phyloP scores from a whole-genome alignment of 2,329 filamentous ascomycete genomes.

The Microdochium paspali region DNA sequence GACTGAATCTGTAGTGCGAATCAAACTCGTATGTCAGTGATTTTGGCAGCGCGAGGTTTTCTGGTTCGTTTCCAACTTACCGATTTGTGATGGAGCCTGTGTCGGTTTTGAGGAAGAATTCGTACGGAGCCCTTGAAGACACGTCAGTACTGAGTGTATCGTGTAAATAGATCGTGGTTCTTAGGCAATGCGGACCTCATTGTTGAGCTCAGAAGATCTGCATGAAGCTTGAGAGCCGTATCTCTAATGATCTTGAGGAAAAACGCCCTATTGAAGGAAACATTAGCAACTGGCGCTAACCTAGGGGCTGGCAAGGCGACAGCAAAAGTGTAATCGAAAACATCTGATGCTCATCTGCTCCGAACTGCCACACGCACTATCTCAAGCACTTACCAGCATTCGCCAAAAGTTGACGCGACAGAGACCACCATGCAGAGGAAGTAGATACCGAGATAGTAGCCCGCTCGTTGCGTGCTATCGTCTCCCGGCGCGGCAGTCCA shows the following conservation, averaged over 20 bases:
- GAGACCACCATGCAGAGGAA: conserved; percentile 2
- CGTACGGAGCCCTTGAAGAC: neutral
- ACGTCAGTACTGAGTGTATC: neutral
- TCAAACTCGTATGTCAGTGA: neutral
- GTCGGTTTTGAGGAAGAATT: conserved; percentile 1
- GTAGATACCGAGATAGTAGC: conserved; percentile 14
- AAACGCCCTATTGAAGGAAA: neutral
- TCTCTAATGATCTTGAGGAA: conserved; percentile 1
- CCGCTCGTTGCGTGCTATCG: conserved; percentile 3
- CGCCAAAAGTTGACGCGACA: neutral
- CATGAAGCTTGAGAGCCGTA: conserved; percentile 1
- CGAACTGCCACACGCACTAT: too few relatives aligned
- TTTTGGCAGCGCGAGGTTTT: neutral
- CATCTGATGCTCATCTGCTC: too few relatives aligned
- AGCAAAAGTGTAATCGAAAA: too few relatives aligned
- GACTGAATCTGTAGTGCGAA: conserved; percentile 1
- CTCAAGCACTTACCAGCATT: conserved; percentile 1
- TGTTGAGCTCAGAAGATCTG: neutral
- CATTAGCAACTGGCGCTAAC: too few relatives aligned
- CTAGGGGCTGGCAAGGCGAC: too few relatives aligned
- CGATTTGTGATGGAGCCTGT: neutral
- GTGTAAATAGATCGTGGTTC: neutral
- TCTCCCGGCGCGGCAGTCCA: conserved; percentile 6
- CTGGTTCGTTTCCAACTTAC: neutral
- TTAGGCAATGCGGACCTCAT: neutral